phyloP scores from a whole-genome alignment of 768 basidiomycete species.

The Pluteus cervinus region DNA sequence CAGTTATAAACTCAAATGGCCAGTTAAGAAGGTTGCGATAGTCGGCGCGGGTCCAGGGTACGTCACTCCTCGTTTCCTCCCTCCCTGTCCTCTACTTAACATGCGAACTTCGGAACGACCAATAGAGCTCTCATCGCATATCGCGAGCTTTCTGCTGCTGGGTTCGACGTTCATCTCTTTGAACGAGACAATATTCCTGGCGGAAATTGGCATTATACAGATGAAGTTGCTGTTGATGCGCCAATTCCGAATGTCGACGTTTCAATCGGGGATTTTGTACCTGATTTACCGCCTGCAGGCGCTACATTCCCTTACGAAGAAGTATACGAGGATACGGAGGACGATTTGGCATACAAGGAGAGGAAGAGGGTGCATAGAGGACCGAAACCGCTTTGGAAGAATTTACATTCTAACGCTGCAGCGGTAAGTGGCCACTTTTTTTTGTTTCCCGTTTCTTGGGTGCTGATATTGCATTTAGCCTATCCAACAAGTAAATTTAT shows the following conservation, averaged over 20 bases:
- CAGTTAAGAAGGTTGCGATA: constrained; percentile 31
- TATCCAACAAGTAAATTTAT: constrained; percentile 24
- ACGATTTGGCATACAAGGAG: constrained; percentile 12
- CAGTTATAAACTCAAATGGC: constrained; percentile 29
- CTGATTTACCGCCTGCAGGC: constrained; percentile 28
- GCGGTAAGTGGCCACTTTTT: constrained; percentile 17
- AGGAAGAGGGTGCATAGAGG: constrained; percentile 25
- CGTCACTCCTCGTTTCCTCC: constrained; percentile 3
- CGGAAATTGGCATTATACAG: constrained; percentile 38
- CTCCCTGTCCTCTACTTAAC: neutral
- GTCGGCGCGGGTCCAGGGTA: constrained; percentile 36
- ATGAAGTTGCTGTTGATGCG: constrained; percentile 26
- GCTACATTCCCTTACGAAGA: constrained; percentile 22
- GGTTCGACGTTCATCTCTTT: constrained; percentile 29
- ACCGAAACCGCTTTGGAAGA: constrained; percentile 32
- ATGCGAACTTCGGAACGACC: too few species aligned
- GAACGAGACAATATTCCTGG: constrained; percentile 33
- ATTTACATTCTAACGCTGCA: constrained; percentile 27
- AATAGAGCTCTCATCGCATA: constrained; percentile 31
- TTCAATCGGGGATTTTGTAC: constrained; percentile 26
- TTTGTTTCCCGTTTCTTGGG: neutral
- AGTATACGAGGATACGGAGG: constrained; percentile 14
- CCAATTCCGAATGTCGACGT: constrained; percentile 29
- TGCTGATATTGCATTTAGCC: constrained; percentile 9
- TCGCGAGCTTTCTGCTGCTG: constrained; percentile 26